These are phyloP conservation scores for Sporormia fimetaria DNA, from an alignment of 495 filamentous ascomycete genomes.

Conservation along the genomic window DNA sequence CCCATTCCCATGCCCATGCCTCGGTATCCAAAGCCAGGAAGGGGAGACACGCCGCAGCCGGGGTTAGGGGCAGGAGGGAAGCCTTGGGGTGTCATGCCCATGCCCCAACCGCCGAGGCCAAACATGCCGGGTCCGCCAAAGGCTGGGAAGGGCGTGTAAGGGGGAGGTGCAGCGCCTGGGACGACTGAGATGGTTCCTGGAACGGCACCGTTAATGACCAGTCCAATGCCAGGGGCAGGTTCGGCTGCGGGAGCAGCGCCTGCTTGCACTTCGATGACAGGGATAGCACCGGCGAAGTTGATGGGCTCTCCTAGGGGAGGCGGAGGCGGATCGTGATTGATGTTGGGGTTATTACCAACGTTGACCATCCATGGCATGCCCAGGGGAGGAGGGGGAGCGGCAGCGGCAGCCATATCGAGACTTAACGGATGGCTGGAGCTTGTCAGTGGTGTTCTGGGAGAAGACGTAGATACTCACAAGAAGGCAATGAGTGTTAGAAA, in stretches of 20 bases:
- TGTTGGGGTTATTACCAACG: slow-evolving; percentile 15
- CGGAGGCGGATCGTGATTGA: slow-evolving; percentile 10
- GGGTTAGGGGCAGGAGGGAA: background rate
- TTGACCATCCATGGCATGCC: slow-evolving; percentile 4
- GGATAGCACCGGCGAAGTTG: background rate
- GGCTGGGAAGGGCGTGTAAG: no score
- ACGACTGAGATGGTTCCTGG: background rate
- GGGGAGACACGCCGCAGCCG: background rate
- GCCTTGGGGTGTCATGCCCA: slow-evolving; percentile 1
- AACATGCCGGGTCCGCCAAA: background rate
- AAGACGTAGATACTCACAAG: no score
- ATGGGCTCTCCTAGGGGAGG: no score
- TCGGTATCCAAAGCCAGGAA: background rate
- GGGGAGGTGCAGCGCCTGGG: background rate
- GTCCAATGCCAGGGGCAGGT: no score
- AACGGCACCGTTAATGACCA: no score
- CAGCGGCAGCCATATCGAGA: no score
- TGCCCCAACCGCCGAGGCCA: background rate
- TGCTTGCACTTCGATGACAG: background rate
- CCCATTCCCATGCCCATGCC: background rate
- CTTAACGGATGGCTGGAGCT: no score
- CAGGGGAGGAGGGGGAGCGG: slow-evolving; percentile 3
- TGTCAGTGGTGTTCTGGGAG: no score
- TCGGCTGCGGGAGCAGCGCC: background rate
- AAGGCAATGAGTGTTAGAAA: no score